Evolutionary conservation across 2,329 filamentous ascomycete genomes (phyloP).

Genomic region (Leptographium procerum): DNA sequence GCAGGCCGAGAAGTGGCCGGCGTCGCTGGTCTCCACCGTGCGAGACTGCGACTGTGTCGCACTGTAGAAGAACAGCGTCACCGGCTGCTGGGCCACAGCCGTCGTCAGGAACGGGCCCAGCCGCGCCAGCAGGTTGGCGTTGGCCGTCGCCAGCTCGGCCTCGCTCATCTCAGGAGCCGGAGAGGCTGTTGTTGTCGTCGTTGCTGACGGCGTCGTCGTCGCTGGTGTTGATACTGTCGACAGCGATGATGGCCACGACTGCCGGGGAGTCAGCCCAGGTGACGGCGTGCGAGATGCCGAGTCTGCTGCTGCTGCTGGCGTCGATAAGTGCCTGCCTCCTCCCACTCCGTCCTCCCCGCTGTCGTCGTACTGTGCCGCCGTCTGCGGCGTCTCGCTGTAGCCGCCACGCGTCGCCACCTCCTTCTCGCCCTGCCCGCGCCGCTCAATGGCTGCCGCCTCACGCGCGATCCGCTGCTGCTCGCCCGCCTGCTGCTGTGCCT

Average conservation of each 20-base stretch:
- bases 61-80: conserved; percentile 95
- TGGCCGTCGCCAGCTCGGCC: conserved; percentile 66
- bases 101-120: conserved; percentile 84
- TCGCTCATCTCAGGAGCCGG: conserved; percentile 50
- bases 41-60: conserved; percentile 69
- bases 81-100: conserved; percentile 62
- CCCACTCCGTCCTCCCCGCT: conserved; percentile 21
- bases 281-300: neutral
- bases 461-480: conserved; percentile 57
- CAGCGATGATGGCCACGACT: conserved; percentile 19
- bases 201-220: no score
- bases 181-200: neutral
- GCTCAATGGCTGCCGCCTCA: conserved; percentile 68
- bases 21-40: conserved; percentile 74
- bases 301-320: no score
- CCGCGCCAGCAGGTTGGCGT: conserved; percentile 77
- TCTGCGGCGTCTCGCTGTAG: conserved; percentile 55
- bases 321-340: neutral
- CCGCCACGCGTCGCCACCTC: conserved; percentile 57
- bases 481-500: conserved; percentile 21
- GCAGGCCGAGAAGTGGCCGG: conserved; percentile 75
- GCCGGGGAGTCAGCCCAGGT: conserved; percentile 22
- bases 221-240: no score
- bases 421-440: conserved; percentile 58
- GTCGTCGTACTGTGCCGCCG: conserved; percentile 20